Base-by-base conservation (phyloP, 148 eudicot genomes). In the Rhododendron mucronatum region DNA sequence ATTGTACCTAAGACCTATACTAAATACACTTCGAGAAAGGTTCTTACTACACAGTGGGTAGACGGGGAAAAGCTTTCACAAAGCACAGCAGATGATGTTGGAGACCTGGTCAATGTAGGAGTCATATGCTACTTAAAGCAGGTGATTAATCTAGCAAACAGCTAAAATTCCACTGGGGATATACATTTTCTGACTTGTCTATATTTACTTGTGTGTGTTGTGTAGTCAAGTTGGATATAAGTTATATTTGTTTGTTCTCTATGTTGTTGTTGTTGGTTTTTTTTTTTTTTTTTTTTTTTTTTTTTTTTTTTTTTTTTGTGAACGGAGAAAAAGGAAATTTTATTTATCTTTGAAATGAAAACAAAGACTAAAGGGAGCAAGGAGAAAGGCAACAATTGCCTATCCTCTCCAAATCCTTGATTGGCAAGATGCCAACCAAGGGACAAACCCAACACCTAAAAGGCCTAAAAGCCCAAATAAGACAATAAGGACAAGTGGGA, bases 71-170 rank as follows among this genome's bases (percentile, higher is more conserved):
- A 97, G 88, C 94, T 97, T 45, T 97, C 99, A 63, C 99, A 97
- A 91, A 97, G 99, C 91, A 97, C 93, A 71, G 99, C 92, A 84
- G 87, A 91, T 93, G 99, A 97, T 93, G 99, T 95, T 76, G 99
- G 99, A 86, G 95, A 93, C 55, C 91, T 97, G 86, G 99, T 97
- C 76, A 97, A 95, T 91, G 98, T 97, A 90, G 99, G 99, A 84
- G 99, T 97, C 59, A 97, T 97, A 91, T 97, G 99, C 94, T 97
- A 97, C 93, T 93, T 97, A 74, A 97, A 97, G 95, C 99, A 97
- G 99, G 99, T 95, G 88, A 39, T n/a, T 23, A 55, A 21, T 78
- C 28, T n/a, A 11, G 28, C 50, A 59, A 85, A 33, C 63, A 3
- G 59, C 82, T 84, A 50, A 78, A 65, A 7, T 45, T 67, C 50